Percentiles rank a stretch among this genome's conserved stretches.
Evolutionary conservation across 768 basidiomycete species (phyloP).

Genomic region (Filobasidium floriforme): DNA sequence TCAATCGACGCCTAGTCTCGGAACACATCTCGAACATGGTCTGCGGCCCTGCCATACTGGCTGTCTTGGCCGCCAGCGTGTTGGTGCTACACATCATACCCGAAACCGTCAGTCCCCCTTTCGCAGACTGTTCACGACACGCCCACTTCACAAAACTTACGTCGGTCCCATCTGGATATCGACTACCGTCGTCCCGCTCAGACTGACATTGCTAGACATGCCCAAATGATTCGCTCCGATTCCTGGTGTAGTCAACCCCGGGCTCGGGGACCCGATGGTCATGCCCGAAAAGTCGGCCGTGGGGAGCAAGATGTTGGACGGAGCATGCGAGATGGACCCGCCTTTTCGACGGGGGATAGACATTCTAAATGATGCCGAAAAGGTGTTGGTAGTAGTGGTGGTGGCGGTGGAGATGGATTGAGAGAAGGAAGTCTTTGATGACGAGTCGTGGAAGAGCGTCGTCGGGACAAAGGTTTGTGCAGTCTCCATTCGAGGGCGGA

Average conservation of each 20-base stretch:
- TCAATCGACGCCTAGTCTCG: slow-evolving; percentile 31
- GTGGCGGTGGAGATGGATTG: too few species aligned
- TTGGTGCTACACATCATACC: slow-evolving; percentile 23
- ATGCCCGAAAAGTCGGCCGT: background rate
- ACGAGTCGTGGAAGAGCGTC: too few species aligned
- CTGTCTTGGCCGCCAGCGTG: slow-evolving; percentile 43
- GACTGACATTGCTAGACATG: background rate
- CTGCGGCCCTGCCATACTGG: slow-evolving; percentile 36
- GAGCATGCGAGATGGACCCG: background rate
- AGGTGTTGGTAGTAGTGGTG: background rate
- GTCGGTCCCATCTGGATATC: slow-evolving; percentile 20
- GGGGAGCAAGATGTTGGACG: slow-evolving; percentile 2
- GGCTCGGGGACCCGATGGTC: background rate
- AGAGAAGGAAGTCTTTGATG: too few species aligned
- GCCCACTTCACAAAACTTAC: slow-evolving; percentile 8
- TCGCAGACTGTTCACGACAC: background rate
- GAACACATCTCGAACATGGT: slow-evolving; percentile 41
- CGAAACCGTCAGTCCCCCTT: background rate
- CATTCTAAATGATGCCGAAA: background rate
- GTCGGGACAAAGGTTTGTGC: too few species aligned
- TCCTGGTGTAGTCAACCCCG: slow-evolving; percentile 1
- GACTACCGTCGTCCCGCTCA: slow-evolving; percentile 1
- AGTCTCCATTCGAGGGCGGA: too few species aligned
- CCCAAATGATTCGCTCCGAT: slow-evolving; percentile 2
- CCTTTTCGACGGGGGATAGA: background rate